Base-by-base conservation (phyloP, 495 filamentous ascomycete genomes). In the Paragyromitra xinjiangensis region DNA sequence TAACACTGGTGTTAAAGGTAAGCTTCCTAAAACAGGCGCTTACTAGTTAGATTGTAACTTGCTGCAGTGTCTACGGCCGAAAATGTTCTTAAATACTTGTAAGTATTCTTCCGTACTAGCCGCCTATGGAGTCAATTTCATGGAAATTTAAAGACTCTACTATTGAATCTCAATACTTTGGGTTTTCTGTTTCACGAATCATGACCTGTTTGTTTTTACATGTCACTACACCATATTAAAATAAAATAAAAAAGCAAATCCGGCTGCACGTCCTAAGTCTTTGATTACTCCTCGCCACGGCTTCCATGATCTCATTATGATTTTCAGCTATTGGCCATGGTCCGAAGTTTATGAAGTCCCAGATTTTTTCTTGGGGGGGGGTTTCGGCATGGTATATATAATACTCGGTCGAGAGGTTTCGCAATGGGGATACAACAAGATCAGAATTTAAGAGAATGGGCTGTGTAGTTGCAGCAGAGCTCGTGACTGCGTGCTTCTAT, bases 1-100 rank as follows among this genome's bases (percentile, higher is more conserved):
- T 84, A 98, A 95, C 85, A 96, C 93, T 44, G 94, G 95, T 44
- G 87, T 95, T 12, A 87, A 92, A 74, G 92, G 93, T 95, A 84
- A 83, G 88, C 80, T 34, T n/a, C 34, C 45, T 14, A 26, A 40
- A 64, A 42, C 14, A 6, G n/a, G 39, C 16, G 11, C 40, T n/a
- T 14, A 50, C 16, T n/a, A 19, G 7, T 55, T 24, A 61, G 40
- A 50, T 73, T 26, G 48, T 71, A 63, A 76, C 68, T 50, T 64
- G 16, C 22, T 16, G 26, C 9, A 71, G 66, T 76, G 16, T 72
- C 48, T 39, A 55, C 44, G 9, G 76, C 77, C 12, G 71, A 59
- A 24, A 75, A 75, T 67, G 71, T 80, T 70, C 65, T 75, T 2
- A 58, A 44, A 42, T 61, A 66, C 9, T 40, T 64, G 42, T 73